Evolutionary conservation across 805 yeast species (phyloP), one percentile per base, ranked within the genome.

Genomic region (Cyberlindnera mrakii): DNA sequence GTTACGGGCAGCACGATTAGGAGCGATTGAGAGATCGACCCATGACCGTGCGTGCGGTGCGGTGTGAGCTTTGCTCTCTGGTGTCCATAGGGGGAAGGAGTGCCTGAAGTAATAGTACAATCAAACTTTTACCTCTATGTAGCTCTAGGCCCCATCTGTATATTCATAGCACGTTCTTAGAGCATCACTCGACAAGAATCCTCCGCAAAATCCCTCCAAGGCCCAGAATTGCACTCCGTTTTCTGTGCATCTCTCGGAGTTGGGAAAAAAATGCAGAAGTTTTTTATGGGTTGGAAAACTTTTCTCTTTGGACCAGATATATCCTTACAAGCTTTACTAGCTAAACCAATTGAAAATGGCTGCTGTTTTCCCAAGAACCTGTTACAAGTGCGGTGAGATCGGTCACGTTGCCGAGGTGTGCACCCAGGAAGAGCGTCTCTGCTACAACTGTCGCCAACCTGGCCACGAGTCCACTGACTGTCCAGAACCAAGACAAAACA

Each of bases 331-430:
- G 27, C 9, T n/a, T 30, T 15, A 30, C 33, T 14, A 16, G n/a
- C 11, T 23, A n/a, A 6, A 13, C 17, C 6, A 20, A 30, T 15
- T 15, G 18, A 50, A 43, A 31, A 56, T 56, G 61, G 61, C 62
- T 55, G 58, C 61, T 51, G 55, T 53, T 45, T 68, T 68, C 67
- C 81, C 80, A 65, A 85, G 83, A 77, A 82, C 91, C 51, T 85
- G 95, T 74, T 85, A 78, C 76, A 87, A 86, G 66, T 87, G 96
- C 71, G 96, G 96, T 61, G 86, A 85, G 70, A 75, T 83, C 55
- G 96, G 96, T 52, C 96, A 87, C 72, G 73, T 85, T 62, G 95
- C 96, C 55, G 93, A 85, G 62, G 83, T 78, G 62, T 89, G 97
- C 71, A 72, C 77, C 51, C 90, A 87, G 68, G 73, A 81, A 48